Base-by-base conservation (phyloP, 768 basidiomycete species). In the Phlegmacium glaucopus region DNA sequence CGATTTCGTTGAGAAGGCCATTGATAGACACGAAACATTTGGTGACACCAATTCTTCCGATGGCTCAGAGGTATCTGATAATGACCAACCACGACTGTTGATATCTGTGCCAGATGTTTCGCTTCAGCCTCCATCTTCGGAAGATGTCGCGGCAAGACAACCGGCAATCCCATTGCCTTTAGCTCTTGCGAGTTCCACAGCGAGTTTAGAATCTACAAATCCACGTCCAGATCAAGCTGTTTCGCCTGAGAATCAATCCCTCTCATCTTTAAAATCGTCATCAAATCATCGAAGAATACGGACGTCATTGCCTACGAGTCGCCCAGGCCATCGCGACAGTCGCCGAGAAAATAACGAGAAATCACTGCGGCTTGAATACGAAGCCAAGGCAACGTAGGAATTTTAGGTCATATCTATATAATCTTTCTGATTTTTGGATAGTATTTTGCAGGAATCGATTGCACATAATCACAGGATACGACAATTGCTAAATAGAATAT, bases 381-480 rank as follows among this genome's bases (percentile, higher is more conserved):
- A 83, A 40, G 61, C 63, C 41, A 84, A 83, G 60, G 58, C 72
- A 49, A 67, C 72, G 83, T 85, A 60, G 45, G 77, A 62, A 25
- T 25, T 52, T 29, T 42, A 1, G 17, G 17, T 18, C 34, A 30
- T 32, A 36, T 35, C 27, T 13, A 27, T 40, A 36, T 53, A 22
- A 51, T 34, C 22, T 41, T 9, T 44, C 38, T 42, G 18, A 41
- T 30, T 7, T 32, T 51, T 26, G 42, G 35, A 26, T 26, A 90
- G 88, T 46, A 67, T 84, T 12, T 65, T 91, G 25, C 79, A 82
- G 43, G 78, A 83, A 41, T 64, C 78, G 9, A 68, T 69, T 44
- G 63, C 71, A 10, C 81, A 86, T 56, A 91, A 91, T 51, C 75
- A 80, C 47, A 72, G 80, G 44, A 79, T 85, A 32, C 78, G 87